Evolutionary conservation across 2,329 filamentous ascomycete genomes (phyloP).

Genomic region (Zymoseptoria brevis): DNA sequence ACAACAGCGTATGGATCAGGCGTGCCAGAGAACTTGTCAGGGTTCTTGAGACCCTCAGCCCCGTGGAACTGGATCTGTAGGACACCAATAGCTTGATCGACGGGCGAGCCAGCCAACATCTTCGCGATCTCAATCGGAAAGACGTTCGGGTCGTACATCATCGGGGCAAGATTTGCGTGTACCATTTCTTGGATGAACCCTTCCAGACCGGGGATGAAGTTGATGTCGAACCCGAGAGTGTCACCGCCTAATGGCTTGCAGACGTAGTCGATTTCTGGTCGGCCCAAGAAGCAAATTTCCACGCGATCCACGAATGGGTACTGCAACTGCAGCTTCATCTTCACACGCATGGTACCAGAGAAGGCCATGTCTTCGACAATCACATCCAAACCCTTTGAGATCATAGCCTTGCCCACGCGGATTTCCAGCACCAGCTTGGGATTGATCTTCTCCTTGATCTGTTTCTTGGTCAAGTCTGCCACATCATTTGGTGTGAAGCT

Average conservation of each 20-base stretch:
- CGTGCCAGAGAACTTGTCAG: slow-evolving; percentile 85
- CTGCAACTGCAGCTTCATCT: slow-evolving; percentile 91
- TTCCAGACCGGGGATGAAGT: slow-evolving; percentile 93
- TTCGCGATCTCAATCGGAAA: slow-evolving; percentile 98
- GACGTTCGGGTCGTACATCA: slow-evolving; percentile 97
- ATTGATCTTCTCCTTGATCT: slow-evolving; percentile 92
- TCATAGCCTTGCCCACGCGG: slow-evolving; percentile 87
- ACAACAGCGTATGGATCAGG: slow-evolving; percentile 84
- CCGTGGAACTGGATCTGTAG: slow-evolving; percentile 85
- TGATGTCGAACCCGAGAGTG: slow-evolving; percentile 94
- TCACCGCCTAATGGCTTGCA: slow-evolving; percentile 97
- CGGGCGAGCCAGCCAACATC: slow-evolving; percentile 87
- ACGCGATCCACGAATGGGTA: slow-evolving; percentile 93
- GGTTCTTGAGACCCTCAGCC: slow-evolving; percentile 86
- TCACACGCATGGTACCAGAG: slow-evolving; percentile 89
- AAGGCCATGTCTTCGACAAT: slow-evolving; percentile 98
- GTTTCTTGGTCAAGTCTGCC: slow-evolving; percentile 79
- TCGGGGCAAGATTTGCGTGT: slow-evolving; percentile 83
- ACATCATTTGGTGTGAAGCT: slow-evolving; percentile 96
- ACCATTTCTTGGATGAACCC: slow-evolving; percentile 93
- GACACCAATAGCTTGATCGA: slow-evolving; percentile 93
- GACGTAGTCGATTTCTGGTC: slow-evolving; percentile 87
- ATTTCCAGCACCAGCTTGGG: slow-evolving; percentile 95
- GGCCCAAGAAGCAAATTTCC: slow-evolving; percentile 89
- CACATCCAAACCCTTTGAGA: slow-evolving; percentile 93